Base-by-base conservation (phyloP, 2,329 filamentous ascomycete genomes). In the Penicillium sclerotiorum region DNA sequence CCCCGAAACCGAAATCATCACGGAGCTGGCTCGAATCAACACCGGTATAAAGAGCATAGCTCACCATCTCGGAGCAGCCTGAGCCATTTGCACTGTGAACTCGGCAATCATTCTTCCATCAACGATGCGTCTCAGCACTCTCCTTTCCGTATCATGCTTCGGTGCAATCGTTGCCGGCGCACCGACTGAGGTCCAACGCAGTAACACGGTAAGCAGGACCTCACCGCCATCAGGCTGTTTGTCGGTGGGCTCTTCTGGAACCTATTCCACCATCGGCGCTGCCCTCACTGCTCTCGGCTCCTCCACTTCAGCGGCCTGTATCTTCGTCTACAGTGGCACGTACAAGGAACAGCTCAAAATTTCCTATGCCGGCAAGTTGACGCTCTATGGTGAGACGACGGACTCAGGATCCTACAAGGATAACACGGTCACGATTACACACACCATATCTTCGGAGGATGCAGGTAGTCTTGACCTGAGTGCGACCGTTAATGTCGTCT, bases 311-410 rank as follows among this genome's bases (percentile, higher is more conserved):
- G 52, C 56, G 1, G 66, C 67, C 8, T 70, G 68, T 32, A 71
- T 71, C 36, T 71, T 63, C 37, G 51, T 71, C 20, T 59, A 60
- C 11, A 53, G 59, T 13, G 68, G 68, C 12, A 69, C 65, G 0
- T 71, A 71, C 37, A 42, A 55, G 1, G 68, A 70, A 39, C 64
- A 69, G 46, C 47, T 70, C 5, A 61, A 54, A 13, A 62, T 70
- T 45, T 45, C 56, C 21, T 69, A 68, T 45, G 44, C 40, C 0
- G 68, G 67, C 1, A 40, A 47, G 1, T 48, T 71, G 18, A 69
- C 66, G 1, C 21, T 70, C 1, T 70, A 71, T 22, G 68, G 67
- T 1, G 57, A 66, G 42, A 71, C 68, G 0, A 55, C 54, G 1
- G 50, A 71, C 45, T 65, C 59, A 1, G 49, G 49, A 2, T 52